A percentile compares a stretch with the other conserved stretches of the same genome.
phyloP scores from a whole-genome alignment of 225 moss, liverwort and hornwort species.

The Bryoerythrophyllum caledonicum region DNA sequence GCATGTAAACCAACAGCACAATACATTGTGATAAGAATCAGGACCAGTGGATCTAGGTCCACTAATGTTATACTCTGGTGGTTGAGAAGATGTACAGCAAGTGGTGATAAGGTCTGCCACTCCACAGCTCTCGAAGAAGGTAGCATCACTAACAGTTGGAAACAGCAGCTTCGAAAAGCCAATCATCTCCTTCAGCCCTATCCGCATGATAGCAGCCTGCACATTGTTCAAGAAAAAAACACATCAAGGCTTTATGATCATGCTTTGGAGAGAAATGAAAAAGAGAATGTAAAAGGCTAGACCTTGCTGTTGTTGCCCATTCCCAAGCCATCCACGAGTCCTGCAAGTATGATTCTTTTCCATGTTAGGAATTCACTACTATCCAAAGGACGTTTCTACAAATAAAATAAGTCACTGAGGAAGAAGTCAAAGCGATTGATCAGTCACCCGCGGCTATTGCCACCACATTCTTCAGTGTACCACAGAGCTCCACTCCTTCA shows the following conservation, averaged over 20 bases:
- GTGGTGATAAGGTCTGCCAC: conserved; percentile 70
- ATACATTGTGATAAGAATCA: neutral
- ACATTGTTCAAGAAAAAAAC: neutral
- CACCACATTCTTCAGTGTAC: conserved; percentile 76
- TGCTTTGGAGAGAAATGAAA: neutral
- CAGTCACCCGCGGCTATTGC: conserved; percentile 72
- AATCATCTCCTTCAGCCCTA: conserved; percentile 68
- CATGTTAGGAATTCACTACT: neutral
- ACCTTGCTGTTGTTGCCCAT: conserved; percentile 84
- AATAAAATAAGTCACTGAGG: neutral
- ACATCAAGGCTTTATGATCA: neutral
- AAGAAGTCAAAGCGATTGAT: neutral
- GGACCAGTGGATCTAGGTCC: neutral
- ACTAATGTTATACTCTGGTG: neutral
- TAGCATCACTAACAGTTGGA: conserved; percentile 61
- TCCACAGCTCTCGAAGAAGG: conserved; percentile 79
- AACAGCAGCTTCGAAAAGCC: conserved; percentile 61
- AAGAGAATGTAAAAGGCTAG: neutral
- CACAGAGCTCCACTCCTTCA: conserved; percentile 78
- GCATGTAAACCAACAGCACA: neutral
- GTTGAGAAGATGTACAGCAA: conserved; percentile 48
- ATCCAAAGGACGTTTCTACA: neutral
- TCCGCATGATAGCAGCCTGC: conserved; percentile 76
- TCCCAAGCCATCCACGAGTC: conserved; percentile 70
- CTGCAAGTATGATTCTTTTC: conserved; percentile 28